Evolutionary conservation across 2,329 filamentous ascomycete genomes (phyloP), one percentile per base, ranked within the genome.

Genomic region (Thielaviopsis ethacetica): DNA sequence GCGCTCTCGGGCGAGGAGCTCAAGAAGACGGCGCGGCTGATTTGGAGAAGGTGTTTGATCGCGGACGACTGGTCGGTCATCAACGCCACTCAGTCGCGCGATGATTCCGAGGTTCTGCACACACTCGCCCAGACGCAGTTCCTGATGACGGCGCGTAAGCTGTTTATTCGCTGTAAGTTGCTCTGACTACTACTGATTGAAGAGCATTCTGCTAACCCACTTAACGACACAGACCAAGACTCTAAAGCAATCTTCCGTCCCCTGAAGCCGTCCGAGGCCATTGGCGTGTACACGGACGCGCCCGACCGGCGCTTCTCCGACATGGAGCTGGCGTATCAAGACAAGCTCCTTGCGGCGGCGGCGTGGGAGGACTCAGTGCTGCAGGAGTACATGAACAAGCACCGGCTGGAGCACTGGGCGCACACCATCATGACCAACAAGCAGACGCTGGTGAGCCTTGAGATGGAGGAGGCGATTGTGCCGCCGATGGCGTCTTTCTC

Each of bases 1-100:
- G 81, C 73, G 63, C 77, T 76, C 65, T 75, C 69, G 65, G 74
- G 73, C 63, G 82, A 74, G 19, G 77, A 80, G n/a, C 76, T 79
- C 53, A 76, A 78, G 63, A 77, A 84, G 63, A 78, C 78, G 5
- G 75, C 76, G 68, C 72, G 74, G 17, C 72, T 82, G 47, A 87
- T 97, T 62, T 98, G 93, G 93, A 85, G 93, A 67, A 82, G 93
- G 58, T 85, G 89, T 62, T 86, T 86, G 66, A 78, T 91, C 64
- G 82, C 84, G 55, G 91, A 96, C 68, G 82, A 96, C 67, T 98
- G 93, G 93, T 74, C 79, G 26, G 76, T 74, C 61, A 79, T 94
- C 67, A 91, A 93, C 67, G 82, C 88, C 64, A 91, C 86, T 0
- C 81, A 84, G 54, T 76, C 85, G 61, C 85, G 87, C 67, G 81